These are phyloP conservation scores for Lipomyces lipofer DNA, from an alignment of 805 yeast genomes.

Conservation along the genomic window DNA sequence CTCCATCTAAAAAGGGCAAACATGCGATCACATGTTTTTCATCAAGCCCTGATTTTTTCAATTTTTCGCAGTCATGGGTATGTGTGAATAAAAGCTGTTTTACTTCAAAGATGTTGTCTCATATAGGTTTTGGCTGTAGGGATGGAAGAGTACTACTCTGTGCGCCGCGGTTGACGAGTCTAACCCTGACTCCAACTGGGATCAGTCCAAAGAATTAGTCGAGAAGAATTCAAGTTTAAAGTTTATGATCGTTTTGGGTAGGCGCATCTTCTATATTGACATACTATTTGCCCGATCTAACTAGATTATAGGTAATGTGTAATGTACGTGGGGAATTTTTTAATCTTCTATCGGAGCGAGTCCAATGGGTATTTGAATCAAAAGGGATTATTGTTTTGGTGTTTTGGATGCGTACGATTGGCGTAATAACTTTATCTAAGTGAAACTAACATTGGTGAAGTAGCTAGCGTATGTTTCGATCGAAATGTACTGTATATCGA, in stretches of 20 bases:
- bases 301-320: constrained; percentile 7
- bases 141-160: constrained; percentile 60
- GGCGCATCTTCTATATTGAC: too few species aligned
- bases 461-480: too few species aligned
- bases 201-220: not conserved
- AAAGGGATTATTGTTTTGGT: too few species aligned
- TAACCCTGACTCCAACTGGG: not conserved
- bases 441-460: too few species aligned
- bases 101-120: not conserved
- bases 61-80: constrained; percentile 53
- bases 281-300: too few species aligned
- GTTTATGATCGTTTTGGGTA: constrained; percentile 22
- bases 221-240: constrained; percentile 16
- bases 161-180: constrained; percentile 51
- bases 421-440: too few species aligned
- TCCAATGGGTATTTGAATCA: too few species aligned
- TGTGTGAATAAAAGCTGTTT: not conserved
- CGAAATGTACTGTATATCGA: too few species aligned
- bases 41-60: constrained; percentile 57
- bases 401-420: too few species aligned
- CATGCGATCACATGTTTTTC: constrained; percentile 53
- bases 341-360: too few species aligned
- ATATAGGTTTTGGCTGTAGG: constrained; percentile 39
- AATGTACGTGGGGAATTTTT: not conserved
- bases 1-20: constrained; percentile 51